These are phyloP conservation scores for Quercus wislizeni DNA, from an alignment of 306 rosid genomes.

Conservation along the genomic window DNA sequence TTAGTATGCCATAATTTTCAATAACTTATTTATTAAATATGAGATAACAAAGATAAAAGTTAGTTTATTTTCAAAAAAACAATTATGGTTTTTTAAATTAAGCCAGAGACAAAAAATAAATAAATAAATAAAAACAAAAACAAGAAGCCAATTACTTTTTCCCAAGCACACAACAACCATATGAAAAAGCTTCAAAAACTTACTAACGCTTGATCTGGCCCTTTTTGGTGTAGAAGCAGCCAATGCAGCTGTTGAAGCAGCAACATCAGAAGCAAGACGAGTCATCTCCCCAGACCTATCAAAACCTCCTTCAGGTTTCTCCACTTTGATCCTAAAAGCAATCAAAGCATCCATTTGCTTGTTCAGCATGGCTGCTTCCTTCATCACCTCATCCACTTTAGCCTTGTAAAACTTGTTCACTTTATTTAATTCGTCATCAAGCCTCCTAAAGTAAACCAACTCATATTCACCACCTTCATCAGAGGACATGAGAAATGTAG, in stretches of 20 bases:
- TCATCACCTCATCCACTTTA: slow-evolving; percentile 55
- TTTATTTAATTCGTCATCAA: slow-evolving; percentile 64
- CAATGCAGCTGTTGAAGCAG: slow-evolving; percentile 42
- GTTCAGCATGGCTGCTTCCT: slow-evolving; percentile 55
- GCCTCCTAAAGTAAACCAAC: slow-evolving; percentile 46
- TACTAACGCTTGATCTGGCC: slow-evolving; percentile 24
- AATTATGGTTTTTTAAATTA: too few species aligned
- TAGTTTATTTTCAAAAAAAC: too few species aligned
- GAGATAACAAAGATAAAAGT: too few species aligned
- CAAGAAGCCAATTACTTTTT: too few species aligned
- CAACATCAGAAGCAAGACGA: slow-evolving; percentile 51
- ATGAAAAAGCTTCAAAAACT: background rate
- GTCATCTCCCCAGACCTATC: slow-evolving; percentile 48
- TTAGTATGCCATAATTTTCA: too few species aligned
- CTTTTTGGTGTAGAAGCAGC: slow-evolving; percentile 50
- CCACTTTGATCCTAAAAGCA: slow-evolving; percentile 66
- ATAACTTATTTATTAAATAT: too few species aligned
- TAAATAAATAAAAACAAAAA: too few species aligned
- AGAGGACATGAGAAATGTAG: slow-evolving; percentile 47
- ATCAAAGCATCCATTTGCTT: slow-evolving; percentile 74
- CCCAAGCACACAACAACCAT: too few species aligned
- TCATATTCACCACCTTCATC: slow-evolving; percentile 71
- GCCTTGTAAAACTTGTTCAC: slow-evolving; percentile 49
- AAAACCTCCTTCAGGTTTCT: slow-evolving; percentile 35
- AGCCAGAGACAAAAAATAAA: too few species aligned